Evolutionary conservation across 2,329 filamentous ascomycete genomes (phyloP).

Genomic region (Fusarium guadeloupense): DNA sequence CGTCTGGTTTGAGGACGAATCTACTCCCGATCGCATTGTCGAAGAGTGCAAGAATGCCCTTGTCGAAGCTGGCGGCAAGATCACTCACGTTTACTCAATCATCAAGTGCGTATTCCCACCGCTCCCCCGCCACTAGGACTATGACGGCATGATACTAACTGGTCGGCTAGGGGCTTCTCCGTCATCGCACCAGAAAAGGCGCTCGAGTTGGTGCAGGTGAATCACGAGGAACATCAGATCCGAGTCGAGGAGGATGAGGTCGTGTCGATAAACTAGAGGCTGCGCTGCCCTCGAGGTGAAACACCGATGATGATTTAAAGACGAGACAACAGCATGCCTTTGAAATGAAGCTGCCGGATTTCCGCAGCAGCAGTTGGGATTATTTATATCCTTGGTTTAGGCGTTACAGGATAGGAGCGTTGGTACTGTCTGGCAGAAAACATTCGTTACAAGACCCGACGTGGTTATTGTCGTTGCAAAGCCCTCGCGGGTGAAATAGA

Average conservation of each 20-base stretch:
- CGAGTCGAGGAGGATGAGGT: constrained; percentile 80
- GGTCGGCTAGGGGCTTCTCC: constrained; percentile 73
- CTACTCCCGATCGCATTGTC: constrained; percentile 71
- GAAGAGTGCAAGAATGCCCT: constrained; percentile 77
- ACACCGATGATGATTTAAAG: constrained; percentile 9
- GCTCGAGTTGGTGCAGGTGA: constrained; percentile 72
- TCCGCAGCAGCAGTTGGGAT: constrained; percentile 13
- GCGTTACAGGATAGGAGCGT: constrained; percentile 37
- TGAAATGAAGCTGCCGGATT: constrained; percentile 13
- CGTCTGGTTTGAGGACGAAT: constrained; percentile 77
- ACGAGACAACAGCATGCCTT: constrained; percentile 21
- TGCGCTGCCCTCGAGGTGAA: not conserved
- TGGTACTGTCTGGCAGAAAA: constrained; percentile 15
- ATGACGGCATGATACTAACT: constrained; percentile 38
- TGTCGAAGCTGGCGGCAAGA: constrained; percentile 73
- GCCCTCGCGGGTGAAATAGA: not conserved
- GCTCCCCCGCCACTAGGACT: not conserved
- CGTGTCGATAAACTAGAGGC: constrained; percentile 56
- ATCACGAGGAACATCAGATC: constrained; percentile 60
- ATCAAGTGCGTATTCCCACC: constrained; percentile 65
- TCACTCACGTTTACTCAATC: constrained; percentile 79
- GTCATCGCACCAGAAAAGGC: constrained; percentile 75
- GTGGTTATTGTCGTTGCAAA: constrained; percentile 3
- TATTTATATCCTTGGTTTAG: constrained; percentile 23
- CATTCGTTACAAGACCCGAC: constrained; percentile 27